phyloP scores from a whole-genome alignment of 164 flowering plant species.

The Chimonanthus salicifolius region DNA sequence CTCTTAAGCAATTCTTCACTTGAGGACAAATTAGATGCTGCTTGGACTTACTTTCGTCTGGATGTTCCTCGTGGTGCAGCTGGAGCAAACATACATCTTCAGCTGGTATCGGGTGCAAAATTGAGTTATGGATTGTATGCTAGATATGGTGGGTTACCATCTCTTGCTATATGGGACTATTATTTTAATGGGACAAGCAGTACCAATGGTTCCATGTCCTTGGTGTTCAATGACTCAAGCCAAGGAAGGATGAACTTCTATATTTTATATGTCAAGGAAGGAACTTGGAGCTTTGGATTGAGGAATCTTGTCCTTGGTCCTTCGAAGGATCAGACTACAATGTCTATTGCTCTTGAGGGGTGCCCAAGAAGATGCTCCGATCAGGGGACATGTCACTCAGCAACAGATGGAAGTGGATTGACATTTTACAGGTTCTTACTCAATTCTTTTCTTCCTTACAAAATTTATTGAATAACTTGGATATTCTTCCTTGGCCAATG shows the following conservation, averaged over 20 bases:
- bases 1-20: slow-evolving; percentile 54
- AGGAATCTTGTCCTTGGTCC: slow-evolving; percentile 28
- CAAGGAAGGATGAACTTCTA: slow-evolving; percentile 50
- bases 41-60: slow-evolving; percentile 78
- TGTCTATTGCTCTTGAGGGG: slow-evolving; percentile 71
- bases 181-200: slow-evolving; percentile 52
- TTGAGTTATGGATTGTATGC: slow-evolving; percentile 60
- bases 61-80: slow-evolving; percentile 83
- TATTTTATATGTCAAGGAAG: slow-evolving; percentile 72
- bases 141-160: slow-evolving; percentile 74
- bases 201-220: slow-evolving; percentile 58
- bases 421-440: slow-evolving; percentile 60
- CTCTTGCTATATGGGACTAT: slow-evolving; percentile 60
- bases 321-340: slow-evolving; percentile 27
- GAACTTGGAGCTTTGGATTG: slow-evolving; percentile 79
- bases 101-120: slow-evolving; percentile 37
- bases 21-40: slow-evolving; percentile 21
- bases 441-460: background rate
- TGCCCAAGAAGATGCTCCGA: slow-evolving; percentile 74
- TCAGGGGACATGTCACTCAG: slow-evolving; percentile 59
- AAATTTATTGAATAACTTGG: background rate
- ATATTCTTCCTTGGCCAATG: no score
- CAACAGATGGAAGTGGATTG: slow-evolving; percentile 68
- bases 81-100: slow-evolving; percentile 72
- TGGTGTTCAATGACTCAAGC: slow-evolving; percentile 54